Evolutionary conservation across 2,329 filamentous ascomycete genomes (phyloP).

Genomic region (Paecilomyces dactylethromorphus): DNA sequence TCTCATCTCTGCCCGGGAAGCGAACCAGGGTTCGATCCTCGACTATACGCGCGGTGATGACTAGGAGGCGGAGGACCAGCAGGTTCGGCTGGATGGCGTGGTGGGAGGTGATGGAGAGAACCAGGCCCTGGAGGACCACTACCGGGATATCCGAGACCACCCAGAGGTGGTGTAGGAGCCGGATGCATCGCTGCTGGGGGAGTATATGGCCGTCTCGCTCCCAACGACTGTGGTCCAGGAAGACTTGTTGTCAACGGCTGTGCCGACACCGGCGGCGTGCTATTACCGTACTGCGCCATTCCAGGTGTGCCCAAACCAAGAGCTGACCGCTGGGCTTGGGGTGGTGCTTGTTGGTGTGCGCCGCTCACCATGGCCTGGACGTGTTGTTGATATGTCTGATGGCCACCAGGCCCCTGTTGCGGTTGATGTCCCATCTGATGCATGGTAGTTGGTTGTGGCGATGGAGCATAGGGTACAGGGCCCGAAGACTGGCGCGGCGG

Average conservation of each 20-base stretch:
- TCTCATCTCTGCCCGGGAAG: constrained; percentile 12
- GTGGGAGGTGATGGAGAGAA: constrained; percentile 19
- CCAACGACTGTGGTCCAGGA: constrained; percentile 17
- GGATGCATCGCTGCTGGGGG: constrained; percentile 29
- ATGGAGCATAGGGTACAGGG: constrained; percentile 18
- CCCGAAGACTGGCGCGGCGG: constrained; percentile 19
- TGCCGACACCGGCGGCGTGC: constrained; percentile 26
- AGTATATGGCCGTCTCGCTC: constrained; percentile 31
- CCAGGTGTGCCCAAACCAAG: constrained; percentile 20
- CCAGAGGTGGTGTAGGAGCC: constrained; percentile 11
- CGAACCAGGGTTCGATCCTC: constrained; percentile 24
- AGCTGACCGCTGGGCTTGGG: constrained; percentile 21
- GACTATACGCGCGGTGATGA: constrained; percentile 33
- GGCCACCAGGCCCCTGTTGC: constrained; percentile 10
- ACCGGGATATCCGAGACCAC: constrained; percentile 23
- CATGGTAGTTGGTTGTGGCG: constrained; percentile 15
- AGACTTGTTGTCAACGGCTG: constrained; percentile 19
- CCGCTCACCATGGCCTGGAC: constrained; percentile 32
- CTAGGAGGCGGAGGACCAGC: constrained; percentile 14
- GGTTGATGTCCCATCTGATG: constrained; percentile 14
- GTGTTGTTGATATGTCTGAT: constrained; percentile 30
- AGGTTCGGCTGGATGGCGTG: constrained; percentile 16
- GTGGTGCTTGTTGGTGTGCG: constrained; percentile 24
- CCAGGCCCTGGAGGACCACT: constrained; percentile 13
- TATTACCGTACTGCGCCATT: constrained; percentile 22